phyloP scores from a whole-genome alignment of 1,284 basidiomycete genomes.

The Rhodotorula sp. region DNA sequence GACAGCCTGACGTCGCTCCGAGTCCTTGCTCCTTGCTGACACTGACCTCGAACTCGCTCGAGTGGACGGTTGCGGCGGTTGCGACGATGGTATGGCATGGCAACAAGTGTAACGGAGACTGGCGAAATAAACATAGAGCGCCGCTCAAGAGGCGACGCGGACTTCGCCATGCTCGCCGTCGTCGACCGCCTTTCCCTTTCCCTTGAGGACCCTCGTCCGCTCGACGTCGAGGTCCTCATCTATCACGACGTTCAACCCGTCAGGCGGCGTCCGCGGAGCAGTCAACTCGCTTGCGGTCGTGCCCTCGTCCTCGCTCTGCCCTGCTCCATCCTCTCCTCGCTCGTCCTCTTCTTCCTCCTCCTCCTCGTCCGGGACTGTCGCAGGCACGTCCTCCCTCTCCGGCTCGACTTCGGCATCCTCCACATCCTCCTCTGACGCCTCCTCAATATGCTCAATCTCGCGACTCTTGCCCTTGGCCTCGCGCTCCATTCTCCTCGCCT shows the following conservation, averaged over 20 bases:
- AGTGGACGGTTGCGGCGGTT: background rate
- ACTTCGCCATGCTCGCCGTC: background rate
- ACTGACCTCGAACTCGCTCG: background rate
- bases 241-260: background rate
- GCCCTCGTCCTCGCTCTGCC: slow-evolving; percentile 5
- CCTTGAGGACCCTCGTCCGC: slow-evolving; percentile 10
- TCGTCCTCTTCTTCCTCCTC: slow-evolving; percentile 5
- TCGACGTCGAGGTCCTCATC: slow-evolving; percentile 20
- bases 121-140: background rate
- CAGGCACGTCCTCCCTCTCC: background rate
- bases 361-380: background rate
- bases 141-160: background rate
- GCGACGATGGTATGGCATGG: background rate
- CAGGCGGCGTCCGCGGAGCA: slow-evolving; percentile 16
- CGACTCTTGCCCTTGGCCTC: slow-evolving; percentile 30
- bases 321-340: background rate
- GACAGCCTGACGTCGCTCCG: too few species aligned
- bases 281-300: slow-evolving; percentile 14
- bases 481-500: slow-evolving; percentile 33
- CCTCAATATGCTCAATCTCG: slow-evolving; percentile 40
- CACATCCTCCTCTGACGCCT: slow-evolving; percentile 26
- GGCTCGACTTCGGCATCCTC: slow-evolving; percentile 4
- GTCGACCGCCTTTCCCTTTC: slow-evolving; percentile 14
- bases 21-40: too few species aligned
- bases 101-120: background rate